Percentiles rank a stretch among this genome's conserved stretches.
Evolutionary conservation across 768 basidiomycete species (phyloP).

Genomic region (Gelatoporia subvermispora): DNA sequence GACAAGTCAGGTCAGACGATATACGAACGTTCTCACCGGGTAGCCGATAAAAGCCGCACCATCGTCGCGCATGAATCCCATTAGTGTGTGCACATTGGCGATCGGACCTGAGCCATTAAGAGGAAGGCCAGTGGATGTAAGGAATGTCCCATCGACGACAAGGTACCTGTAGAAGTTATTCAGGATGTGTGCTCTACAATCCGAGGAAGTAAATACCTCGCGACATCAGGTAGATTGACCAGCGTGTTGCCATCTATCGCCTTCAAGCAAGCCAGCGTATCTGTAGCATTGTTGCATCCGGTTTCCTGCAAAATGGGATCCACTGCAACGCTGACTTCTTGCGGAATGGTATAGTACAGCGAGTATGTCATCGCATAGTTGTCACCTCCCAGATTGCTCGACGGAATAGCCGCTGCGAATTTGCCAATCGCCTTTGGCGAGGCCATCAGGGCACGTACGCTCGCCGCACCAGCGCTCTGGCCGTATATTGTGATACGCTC

Average conservation of each 20-base stretch:
- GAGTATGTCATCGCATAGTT: conserved; percentile 46
- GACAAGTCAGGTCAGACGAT: neutral
- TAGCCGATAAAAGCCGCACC: conserved; percentile 42
- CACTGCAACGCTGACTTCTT: conserved; percentile 33
- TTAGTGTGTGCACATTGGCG: conserved; percentile 41
- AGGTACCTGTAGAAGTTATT: conserved; percentile 23
- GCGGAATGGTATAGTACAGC: conserved; percentile 41
- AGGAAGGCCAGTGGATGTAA: conserved; percentile 33
- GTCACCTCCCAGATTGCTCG: conserved; percentile 45
- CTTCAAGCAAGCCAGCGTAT: conserved; percentile 35
- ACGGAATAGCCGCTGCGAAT: conserved; percentile 29
- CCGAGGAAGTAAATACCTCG: conserved; percentile 18
- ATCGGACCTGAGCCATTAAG: conserved; percentile 35
- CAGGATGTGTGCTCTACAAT: too few species aligned
- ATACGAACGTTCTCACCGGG: conserved; percentile 18
- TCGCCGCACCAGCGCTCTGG: conserved; percentile 48
- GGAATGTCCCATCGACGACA: conserved; percentile 45
- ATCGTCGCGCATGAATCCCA: conserved; percentile 49
- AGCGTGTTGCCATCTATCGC: conserved; percentile 30
- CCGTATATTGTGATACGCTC: conserved; percentile 48
- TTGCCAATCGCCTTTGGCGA: conserved; percentile 29
- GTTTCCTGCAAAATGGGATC: conserved; percentile 33
- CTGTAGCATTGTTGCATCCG: conserved; percentile 31
- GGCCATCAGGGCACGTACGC: conserved; percentile 30
- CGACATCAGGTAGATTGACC: conserved; percentile 27